Base-by-base conservation (phyloP, 306 rosid species). In the Cucumis melo region DNA sequence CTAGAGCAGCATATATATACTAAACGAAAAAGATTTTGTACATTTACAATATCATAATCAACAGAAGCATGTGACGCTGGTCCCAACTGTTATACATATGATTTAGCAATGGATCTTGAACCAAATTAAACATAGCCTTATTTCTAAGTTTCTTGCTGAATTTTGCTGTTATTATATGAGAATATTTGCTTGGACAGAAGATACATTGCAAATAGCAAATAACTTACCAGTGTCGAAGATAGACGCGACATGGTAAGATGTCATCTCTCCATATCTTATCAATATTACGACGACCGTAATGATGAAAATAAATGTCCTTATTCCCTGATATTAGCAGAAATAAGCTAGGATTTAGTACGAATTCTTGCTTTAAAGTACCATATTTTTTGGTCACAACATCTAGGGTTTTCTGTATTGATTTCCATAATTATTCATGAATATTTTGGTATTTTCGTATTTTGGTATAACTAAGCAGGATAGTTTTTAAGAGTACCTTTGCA, bases 221-320 rank as follows among this genome's bases (percentile, higher is more conserved):
- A 38, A 82, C 90, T 88, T 58, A 93, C 98, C 98, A 93, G 83
- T 93, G 97, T 46, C 97, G 86, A 83, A 93, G 93, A 86, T 93
- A 93, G 75, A 87, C 83, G 44, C 98, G 96, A 77, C 98, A 93
- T 72, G 98, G 97, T 74, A 93, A 84, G 76, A 93, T 90, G 81
- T 91, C 98, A 81, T 93, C 96, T 74, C 91, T 86, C 97, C 97
- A 93, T 63, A 93, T 93, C 85, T 85, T 87, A 82, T 93, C 87
- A 36, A 93, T 87, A 74, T 85, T 84, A 87, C 87, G 88, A 53
- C 84, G 82, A 72, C 97, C 97, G 77, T 88, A 93, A 42, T 86
- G 91, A 81, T 87, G 90, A 83, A 80, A 86, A 78, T 82, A 86
- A 9, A 87, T 81, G 68, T 93, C 95, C 88, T 88, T 81, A 78